Evolutionary conservation across 2,329 filamentous ascomycete species (phyloP).

Genomic region (Monilinia polystroma): DNA sequence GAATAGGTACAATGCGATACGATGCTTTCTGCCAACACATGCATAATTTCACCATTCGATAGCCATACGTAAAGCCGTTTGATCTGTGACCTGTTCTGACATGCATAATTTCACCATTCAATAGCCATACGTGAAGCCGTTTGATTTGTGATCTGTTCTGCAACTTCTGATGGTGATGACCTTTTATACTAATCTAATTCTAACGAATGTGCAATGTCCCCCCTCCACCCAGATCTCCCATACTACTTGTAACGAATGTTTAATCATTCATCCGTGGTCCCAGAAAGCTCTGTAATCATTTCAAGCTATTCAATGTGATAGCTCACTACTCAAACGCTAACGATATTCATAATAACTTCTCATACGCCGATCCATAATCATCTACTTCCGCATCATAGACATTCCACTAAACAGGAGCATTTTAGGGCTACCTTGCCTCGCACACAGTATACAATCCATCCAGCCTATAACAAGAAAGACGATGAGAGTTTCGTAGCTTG

Average conservation of each 20-base stretch:
- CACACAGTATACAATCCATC: neutral
- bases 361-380: neutral
- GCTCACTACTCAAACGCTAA: constrained; percentile 5
- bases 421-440: neutral
- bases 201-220: constrained; percentile 11
- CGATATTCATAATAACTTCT: constrained; percentile 4
- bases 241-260: constrained; percentile 15
- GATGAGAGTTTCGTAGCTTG: neutral
- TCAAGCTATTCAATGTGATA: constrained; percentile 6
- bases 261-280: neutral
- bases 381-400: neutral
- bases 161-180: neutral
- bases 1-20: constrained; percentile 32
- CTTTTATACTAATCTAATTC: constrained; percentile 2
- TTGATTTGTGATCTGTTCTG: constrained; percentile 17
- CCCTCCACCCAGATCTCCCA: neutral
- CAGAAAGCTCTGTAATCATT: constrained; percentile 6
- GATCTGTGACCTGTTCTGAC: constrained; percentile 15
- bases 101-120: constrained; percentile 15
- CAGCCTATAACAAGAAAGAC: neutral
- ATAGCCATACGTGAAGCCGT: constrained; percentile 5
- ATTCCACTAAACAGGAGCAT: neutral
- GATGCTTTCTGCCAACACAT: constrained; percentile 32
- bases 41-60: constrained; percentile 9
- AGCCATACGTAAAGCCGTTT: constrained; percentile 10